phyloP scores from a whole-genome alignment of 768 basidiomycete genomes.

The Podaxis sp. region DNA sequence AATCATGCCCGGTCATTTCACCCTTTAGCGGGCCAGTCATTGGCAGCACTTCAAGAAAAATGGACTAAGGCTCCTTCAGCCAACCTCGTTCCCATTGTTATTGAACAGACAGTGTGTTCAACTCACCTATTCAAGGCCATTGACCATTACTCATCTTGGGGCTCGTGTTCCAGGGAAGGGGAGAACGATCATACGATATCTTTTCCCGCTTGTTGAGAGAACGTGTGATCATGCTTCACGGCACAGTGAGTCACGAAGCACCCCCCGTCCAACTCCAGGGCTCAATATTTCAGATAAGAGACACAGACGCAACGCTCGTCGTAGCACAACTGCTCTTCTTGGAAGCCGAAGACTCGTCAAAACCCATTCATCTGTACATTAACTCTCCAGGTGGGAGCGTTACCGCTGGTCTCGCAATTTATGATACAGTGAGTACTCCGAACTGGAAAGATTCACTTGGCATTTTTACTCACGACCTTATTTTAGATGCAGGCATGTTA shows the following conservation, averaged over 20 bases:
- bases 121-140: background rate
- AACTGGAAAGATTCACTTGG: slow-evolving; percentile 10
- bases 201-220: slow-evolving; percentile 92
- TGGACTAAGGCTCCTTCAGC: slow-evolving; percentile 46
- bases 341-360: slow-evolving; percentile 92
- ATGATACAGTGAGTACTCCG: slow-evolving; percentile 77
- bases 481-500: slow-evolving; percentile 66
- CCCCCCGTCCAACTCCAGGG: background rate
- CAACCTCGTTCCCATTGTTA: slow-evolving; percentile 86
- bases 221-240: slow-evolving; percentile 93
- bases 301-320: slow-evolving; percentile 82
- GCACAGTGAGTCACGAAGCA: slow-evolving; percentile 61
- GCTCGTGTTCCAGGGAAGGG: slow-evolving; percentile 59
- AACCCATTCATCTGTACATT: slow-evolving; percentile 96
- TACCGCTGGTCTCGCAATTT: slow-evolving; percentile 94
- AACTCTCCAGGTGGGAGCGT: slow-evolving; percentile 97
- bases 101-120: slow-evolving; percentile 79
- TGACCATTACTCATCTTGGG: slow-evolving; percentile 8
- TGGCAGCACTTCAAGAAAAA: slow-evolving; percentile 31
- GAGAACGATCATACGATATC: slow-evolving; percentile 92
- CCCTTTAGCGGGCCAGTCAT: slow-evolving; percentile 46
- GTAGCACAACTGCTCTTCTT: slow-evolving; percentile 94
- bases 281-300: slow-evolving; percentile 65
- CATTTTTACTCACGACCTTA: slow-evolving; percentile 12
- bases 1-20: slow-evolving; percentile 46